Conservation (phyloP, 2,329 filamentous ascomycete species). For the Aspergillus udagawae region DNA sequence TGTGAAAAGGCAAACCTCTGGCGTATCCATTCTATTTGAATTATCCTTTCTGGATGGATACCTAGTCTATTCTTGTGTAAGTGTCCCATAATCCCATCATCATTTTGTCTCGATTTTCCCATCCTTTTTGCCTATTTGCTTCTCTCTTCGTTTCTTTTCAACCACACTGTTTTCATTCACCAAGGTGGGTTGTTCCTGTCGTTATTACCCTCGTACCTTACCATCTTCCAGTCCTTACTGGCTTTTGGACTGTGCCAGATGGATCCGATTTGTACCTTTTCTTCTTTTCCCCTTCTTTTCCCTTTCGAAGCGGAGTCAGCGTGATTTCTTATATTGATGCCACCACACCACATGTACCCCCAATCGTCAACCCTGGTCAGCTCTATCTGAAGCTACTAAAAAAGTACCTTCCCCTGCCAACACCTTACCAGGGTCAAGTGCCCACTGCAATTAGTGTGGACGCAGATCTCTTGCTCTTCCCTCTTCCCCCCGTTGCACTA, state of each 20-base stretch:
- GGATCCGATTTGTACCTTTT: not conserved
- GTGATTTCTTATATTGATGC: not conserved
- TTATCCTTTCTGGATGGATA: not conserved
- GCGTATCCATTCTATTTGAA: not conserved
- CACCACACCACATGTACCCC: not conserved
- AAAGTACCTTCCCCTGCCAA: not conserved
- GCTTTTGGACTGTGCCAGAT: not conserved
- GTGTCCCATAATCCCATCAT: slow-evolving; percentile 1
- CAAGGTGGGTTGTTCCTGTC: not conserved
- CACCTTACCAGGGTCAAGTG: slow-evolving; percentile 5
- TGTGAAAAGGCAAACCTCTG: slow-evolving; percentile 8
- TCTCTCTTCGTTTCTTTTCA: not conserved
- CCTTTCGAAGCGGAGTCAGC: not conserved
- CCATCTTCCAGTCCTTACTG: not conserved
- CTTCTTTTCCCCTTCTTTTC: slow-evolving; percentile 2
- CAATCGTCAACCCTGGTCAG: not conserved
- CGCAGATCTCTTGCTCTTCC: not conserved
- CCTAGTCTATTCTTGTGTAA: slow-evolving; percentile 2
- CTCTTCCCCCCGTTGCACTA: not conserved
- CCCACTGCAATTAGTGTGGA: not conserved
- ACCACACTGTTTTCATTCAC: not conserved
- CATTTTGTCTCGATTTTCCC: not conserved
- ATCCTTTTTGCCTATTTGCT: not conserved
- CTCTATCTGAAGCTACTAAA: not conserved
- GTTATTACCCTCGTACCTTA: not conserved